Evolutionary conservation across 331 rosid genomes (phyloP).

Genomic region (Acacia concinna): DNA sequence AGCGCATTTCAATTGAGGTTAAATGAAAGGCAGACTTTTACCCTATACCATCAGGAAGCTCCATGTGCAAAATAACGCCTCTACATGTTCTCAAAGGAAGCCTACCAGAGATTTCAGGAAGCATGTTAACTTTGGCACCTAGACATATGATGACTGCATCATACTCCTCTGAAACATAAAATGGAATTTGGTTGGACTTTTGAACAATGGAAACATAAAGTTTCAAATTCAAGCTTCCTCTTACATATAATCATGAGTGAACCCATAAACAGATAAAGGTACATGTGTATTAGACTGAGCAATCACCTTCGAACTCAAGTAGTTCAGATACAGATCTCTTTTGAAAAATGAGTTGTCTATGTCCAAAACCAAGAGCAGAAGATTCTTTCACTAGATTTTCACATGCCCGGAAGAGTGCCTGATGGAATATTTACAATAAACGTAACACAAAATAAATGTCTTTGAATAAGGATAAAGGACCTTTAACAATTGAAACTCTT

Average conservation of each 20-base stretch:
- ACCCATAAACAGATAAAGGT: not conserved
- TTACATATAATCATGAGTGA: not conserved
- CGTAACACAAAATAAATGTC: not conserved
- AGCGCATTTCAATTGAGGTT: not conserved
- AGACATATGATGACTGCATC: constrained; percentile 77
- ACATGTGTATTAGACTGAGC: not conserved
- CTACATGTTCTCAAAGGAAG: constrained; percentile 93
- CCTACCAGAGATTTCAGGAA: constrained; percentile 80
- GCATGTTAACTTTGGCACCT: constrained; percentile 78
- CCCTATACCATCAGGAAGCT: constrained; percentile 59
- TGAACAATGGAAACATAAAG: constrained; percentile 3
- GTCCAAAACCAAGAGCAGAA: constrained; percentile 41
- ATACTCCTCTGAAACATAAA: constrained; percentile 57
- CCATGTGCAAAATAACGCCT: constrained; percentile 77
- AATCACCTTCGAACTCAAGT: constrained; percentile 75
- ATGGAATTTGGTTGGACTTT: constrained; percentile 9
- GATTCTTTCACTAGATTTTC: constrained; percentile 60
- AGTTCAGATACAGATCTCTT: constrained; percentile 55
- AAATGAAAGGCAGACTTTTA: constrained; percentile 8
- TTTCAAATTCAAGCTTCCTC: constrained; percentile 9
- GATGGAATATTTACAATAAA: constrained; percentile 24
- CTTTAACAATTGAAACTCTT: not conserved
- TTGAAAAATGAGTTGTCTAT: constrained; percentile 56
- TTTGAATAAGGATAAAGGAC: not conserved
- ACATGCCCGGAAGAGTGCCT: constrained; percentile 82